These are phyloP conservation scores for Candida silvicultrix DNA, from an alignment of 805 yeast species.

Conservation along the genomic window DNA sequence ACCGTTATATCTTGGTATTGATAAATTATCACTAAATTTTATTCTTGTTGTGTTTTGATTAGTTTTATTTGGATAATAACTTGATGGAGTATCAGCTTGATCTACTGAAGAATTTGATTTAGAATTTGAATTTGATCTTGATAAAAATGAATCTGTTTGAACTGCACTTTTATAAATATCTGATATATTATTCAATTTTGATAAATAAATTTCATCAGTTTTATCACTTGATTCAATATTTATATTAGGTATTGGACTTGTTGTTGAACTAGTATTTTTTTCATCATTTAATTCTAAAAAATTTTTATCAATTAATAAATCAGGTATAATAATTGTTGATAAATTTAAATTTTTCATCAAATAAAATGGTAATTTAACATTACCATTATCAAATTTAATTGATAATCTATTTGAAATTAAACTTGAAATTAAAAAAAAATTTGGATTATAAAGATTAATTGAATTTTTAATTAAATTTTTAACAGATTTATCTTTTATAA, in stretches of 20 bases:
- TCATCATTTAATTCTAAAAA: neutral
- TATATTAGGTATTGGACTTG: neutral
- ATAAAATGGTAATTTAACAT: slow-evolving; percentile 14
- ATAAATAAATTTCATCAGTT: neutral
- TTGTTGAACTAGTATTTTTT: neutral
- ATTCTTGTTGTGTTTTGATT: slow-evolving; percentile 1
- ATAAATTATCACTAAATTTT: slow-evolving; percentile 15
- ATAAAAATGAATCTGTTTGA: neutral
- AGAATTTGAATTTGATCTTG: neutral
- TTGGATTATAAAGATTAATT: slow-evolving; percentile 14
- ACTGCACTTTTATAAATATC: neutral
- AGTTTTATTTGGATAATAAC: slow-evolving; percentile 6
- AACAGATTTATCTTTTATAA: slow-evolving; percentile 14
- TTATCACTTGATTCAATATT: neutral
- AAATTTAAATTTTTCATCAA: slow-evolving; percentile 12
- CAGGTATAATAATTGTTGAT: slow-evolving; percentile 18
- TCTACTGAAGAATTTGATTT: neutral
- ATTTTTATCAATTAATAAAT: slow-evolving; percentile 4
- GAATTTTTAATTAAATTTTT: slow-evolving; percentile 11
- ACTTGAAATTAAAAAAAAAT: slow-evolving; percentile 13
- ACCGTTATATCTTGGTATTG: slow-evolving; percentile 6
- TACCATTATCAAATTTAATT: slow-evolving; percentile 1
- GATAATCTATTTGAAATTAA: slow-evolving; percentile 8
- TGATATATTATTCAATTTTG: neutral
- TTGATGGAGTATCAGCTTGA: slow-evolving; percentile 1